Base-by-base conservation (phyloP, 164 flowering plant genomes). In the Vitis rupestris region DNA sequence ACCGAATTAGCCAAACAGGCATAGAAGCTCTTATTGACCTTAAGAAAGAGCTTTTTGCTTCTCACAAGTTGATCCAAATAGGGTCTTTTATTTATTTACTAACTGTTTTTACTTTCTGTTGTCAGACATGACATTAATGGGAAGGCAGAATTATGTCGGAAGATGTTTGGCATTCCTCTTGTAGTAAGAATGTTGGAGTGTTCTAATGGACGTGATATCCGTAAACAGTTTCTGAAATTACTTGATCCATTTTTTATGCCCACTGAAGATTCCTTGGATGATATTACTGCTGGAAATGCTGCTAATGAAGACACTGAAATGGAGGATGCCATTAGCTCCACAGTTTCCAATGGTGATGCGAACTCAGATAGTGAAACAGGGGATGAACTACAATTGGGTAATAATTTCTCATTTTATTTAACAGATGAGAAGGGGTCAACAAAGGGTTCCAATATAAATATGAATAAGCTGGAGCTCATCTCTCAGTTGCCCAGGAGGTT, bases 101-200 rank as follows among this genome's bases (percentile, higher is more conserved):
- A 51, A 51, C 11, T 51, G 11, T 51, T 4, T 23, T 23, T 62
- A 17, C 14, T 44, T 70, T 10, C 59, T 50, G 7, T 50, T 9
- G 29, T 56, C 74, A 72, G 75, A 65, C 14, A 57, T 66, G 12
- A 16, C 37, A 10, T 2, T 16, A 59, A 50, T 76, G 84, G 80
- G 65, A 80, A 66, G 57, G 17, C 37, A 30, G 63, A 67, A 52
- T 65, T 75, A 64, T 15, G 52, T 50, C 74, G 79, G 85, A 86
- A 77, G 75, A 67, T 79, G 23, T 87, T 83, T 79, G 94, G 90
- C 57, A 68, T 85, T 67, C 95, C 95, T 62, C 85, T 90, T 60
- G 77, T 85, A 12, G 79, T 84, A 74, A 81, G 82, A 66, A 57
- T 81, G 8, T n/a, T 53, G 49, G 69, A 71, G 54, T 14, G 76